phyloP scores from a whole-genome alignment of 1,284 basidiomycete species.

The Mixia osmundae region DNA sequence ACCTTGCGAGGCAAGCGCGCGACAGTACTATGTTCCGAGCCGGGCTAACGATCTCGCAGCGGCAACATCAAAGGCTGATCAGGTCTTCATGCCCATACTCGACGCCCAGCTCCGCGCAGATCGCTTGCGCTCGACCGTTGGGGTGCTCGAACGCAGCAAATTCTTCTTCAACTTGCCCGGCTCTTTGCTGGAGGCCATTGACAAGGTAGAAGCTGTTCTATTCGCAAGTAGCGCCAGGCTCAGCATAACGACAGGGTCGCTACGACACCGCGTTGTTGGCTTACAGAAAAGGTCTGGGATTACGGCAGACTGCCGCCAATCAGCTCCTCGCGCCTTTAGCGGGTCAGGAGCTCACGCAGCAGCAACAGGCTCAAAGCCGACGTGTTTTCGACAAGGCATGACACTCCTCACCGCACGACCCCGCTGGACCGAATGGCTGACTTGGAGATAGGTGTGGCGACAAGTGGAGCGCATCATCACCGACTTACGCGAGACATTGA shows the following conservation, averaged over 20 bases:
- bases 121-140: slow-evolving; percentile 72
- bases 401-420: not conserved
- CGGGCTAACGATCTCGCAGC: slow-evolving; percentile 26
- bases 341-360: slow-evolving; percentile 25
- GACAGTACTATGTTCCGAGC: not conserved
- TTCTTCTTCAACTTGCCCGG: slow-evolving; percentile 97
- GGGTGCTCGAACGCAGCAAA: slow-evolving; percentile 86
- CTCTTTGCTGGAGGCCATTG: slow-evolving; percentile 68
- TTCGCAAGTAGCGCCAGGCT: not conserved
- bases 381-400: slow-evolving; percentile 60
- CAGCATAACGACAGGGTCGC: slow-evolving; percentile 36
- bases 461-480: slow-evolving; percentile 86
- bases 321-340: slow-evolving; percentile 40
- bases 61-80: slow-evolving; percentile 70
- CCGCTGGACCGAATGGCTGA: not conserved
- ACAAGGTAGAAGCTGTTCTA: slow-evolving; percentile 35
- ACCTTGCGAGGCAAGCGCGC: slow-evolving; percentile 47
- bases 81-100: slow-evolving; percentile 84
- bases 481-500: slow-evolving; percentile 62
- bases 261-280: slow-evolving; percentile 85
- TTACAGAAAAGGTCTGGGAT: slow-evolving; percentile 88
- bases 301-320: slow-evolving; percentile 63
- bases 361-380: slow-evolving; percentile 45
- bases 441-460: slow-evolving; percentile 42
- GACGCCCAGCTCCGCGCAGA: slow-evolving; percentile 90